Percentiles rank a stretch among this genome's conserved stretches.
phyloP scores from a whole-genome alignment of 1,284 basidiomycete genomes.

The Ustilago shanxiensis region DNA sequence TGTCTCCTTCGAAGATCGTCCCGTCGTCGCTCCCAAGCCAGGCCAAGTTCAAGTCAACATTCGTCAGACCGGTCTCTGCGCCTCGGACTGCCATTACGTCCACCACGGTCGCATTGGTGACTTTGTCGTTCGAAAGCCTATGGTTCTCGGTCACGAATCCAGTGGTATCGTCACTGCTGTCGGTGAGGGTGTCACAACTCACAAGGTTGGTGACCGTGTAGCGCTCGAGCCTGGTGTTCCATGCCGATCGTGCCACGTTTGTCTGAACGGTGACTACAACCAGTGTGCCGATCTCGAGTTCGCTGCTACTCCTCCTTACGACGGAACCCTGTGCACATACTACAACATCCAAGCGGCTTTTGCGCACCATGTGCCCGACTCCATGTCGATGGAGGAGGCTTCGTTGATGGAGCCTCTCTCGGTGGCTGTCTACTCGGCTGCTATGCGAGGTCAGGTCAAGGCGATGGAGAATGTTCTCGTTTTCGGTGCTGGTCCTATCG shows the following conservation, averaged over 20 bases:
- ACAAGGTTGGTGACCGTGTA: constrained; percentile 86
- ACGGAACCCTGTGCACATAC: constrained; percentile 85
- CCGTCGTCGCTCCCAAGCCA: constrained; percentile 76
- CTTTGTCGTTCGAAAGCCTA: constrained; percentile 81
- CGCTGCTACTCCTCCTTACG: constrained; percentile 89
- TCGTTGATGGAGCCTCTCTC: constrained; percentile 89
- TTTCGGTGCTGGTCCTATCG: constrained; percentile 91
- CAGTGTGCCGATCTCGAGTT: constrained; percentile 79
- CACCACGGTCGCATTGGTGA: constrained; percentile 73
- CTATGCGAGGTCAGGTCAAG: constrained; percentile 80
- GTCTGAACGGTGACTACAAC: constrained; percentile 69
- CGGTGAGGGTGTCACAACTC: constrained; percentile 78
- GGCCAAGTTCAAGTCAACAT: constrained; percentile 89
- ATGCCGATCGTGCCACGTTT: constrained; percentile 78
- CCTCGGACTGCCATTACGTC: constrained; percentile 75
- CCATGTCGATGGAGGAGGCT: constrained; percentile 72
- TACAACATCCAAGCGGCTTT: constrained; percentile 68
- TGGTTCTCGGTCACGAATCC: constrained; percentile 80
- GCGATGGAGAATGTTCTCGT: constrained; percentile 72
- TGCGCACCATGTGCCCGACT: constrained; percentile 71
- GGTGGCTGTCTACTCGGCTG: constrained; percentile 89
- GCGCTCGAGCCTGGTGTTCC: constrained; percentile 85
- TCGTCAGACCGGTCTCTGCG: constrained; percentile 86
- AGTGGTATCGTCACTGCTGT: constrained; percentile 76
- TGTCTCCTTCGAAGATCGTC: constrained; percentile 80